Evolutionary conservation across 441 rosid genomes (phyloP).

Genomic region (Adansonia gregorii): DNA sequence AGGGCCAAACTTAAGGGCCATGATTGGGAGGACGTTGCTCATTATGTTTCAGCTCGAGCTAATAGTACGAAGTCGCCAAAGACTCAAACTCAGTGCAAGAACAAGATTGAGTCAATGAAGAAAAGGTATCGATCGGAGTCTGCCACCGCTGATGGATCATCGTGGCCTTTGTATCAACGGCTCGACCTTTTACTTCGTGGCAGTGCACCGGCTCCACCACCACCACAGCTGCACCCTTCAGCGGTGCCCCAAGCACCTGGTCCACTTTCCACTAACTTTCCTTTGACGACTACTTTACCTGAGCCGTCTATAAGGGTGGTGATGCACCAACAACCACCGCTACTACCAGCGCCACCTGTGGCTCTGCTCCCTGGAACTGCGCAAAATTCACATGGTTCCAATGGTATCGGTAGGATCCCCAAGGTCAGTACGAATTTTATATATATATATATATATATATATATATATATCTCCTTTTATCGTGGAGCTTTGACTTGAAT

Average conservation of each 20-base stretch:
- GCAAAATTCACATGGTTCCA: conserved; percentile 73
- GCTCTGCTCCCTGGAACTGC: conserved; percentile 31
- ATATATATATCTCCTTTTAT: neutral
- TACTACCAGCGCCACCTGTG: conserved; percentile 27
- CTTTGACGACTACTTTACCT: conserved; percentile 49
- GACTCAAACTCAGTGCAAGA: conserved; percentile 97
- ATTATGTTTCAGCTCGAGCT: conserved; percentile 68
- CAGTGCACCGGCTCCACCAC: conserved; percentile 22
- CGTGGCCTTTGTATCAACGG: conserved; percentile 89
- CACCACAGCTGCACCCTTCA: conserved; percentile 25
- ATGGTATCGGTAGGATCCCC: conserved; percentile 59
- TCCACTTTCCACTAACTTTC: conserved; percentile 40
- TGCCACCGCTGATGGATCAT: conserved; percentile 68
- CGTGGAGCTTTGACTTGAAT: neutral
- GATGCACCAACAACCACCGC: conserved; percentile 39
- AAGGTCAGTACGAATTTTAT: conserved; percentile 53
- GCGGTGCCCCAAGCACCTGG: conserved; percentile 23
- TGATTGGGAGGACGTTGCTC: conserved; percentile 96
- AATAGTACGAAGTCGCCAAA: conserved; percentile 66
- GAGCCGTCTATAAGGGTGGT: conserved; percentile 42
- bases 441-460: neutral
- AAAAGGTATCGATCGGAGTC: conserved; percentile 92
- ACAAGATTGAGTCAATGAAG: conserved; percentile 99
- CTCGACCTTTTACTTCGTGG: conserved; percentile 87
- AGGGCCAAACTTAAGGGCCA: conserved; percentile 94